Conservation (phyloP, 148 eudicot species). For the Fagopyrum homotropicum region DNA sequence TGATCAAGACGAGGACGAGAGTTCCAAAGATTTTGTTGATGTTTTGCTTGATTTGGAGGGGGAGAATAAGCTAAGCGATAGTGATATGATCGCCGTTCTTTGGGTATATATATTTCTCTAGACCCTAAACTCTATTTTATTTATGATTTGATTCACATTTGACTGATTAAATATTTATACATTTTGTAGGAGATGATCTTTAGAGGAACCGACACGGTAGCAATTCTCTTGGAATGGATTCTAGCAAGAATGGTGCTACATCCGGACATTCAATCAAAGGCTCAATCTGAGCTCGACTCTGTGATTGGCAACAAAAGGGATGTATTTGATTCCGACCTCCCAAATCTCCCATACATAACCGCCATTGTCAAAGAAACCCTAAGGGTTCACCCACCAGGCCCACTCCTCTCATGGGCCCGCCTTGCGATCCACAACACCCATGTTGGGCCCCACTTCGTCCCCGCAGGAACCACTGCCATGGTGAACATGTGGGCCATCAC, state of each 20-base stretch:
- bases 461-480: conserved; percentile 93
- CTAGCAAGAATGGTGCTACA: conserved; percentile 88
- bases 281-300: conserved; percentile 57
- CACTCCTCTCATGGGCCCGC: conserved; percentile 93
- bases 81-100: conserved; percentile 88
- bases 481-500: conserved; percentile 99
- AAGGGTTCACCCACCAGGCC: conserved; percentile 91
- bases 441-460: conserved; percentile 61
- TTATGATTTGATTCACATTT: not conserved
- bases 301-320: conserved; percentile 31
- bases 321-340: conserved; percentile 57
- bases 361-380: conserved; percentile 84
- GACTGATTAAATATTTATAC: not conserved
- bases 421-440: conserved; percentile 77
- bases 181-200: conserved; percentile 79
- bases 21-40: conserved; percentile 66
- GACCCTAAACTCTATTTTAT: not conserved
- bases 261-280: conserved; percentile 83
- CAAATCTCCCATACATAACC: conserved; percentile 67
- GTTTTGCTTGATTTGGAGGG: conserved; percentile 73
- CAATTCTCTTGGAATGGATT: conserved; percentile 77
- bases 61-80: conserved; percentile 47
- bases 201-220: conserved; percentile 91
- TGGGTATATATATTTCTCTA: conserved; percentile 48
- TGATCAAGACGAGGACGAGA: conserved; percentile 20